These are phyloP conservation scores for Bryoglossum gracile DNA, from an alignment of 495 filamentous ascomycete genomes.

Conservation along the genomic window DNA sequence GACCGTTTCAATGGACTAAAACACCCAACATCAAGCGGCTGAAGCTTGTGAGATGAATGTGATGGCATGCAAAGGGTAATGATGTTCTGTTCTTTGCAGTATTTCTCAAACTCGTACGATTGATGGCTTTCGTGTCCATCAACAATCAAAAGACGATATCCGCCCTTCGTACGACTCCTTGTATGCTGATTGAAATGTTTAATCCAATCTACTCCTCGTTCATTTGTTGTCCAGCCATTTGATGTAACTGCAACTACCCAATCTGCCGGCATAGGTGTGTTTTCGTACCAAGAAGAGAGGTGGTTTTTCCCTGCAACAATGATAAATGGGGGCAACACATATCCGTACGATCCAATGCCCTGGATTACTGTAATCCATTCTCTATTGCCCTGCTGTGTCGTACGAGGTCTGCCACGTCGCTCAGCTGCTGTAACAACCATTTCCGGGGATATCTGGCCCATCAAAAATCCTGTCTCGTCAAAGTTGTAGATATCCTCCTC, in stretches of 20 bases:
- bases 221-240: conserved; percentile 27
- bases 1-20: conserved; percentile 23
- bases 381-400: conserved; percentile 32
- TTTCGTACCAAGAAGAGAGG: conserved; percentile 25
- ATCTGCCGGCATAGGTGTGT: too few species aligned
- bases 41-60: conserved; percentile 26
- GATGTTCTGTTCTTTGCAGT: conserved; percentile 25
- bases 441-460: conserved; percentile 28
- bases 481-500: conserved; percentile 41
- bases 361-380: conserved; percentile 36
- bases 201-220: conserved; percentile 22
- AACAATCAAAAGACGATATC: conserved; percentile 28
- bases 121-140: conserved; percentile 21
- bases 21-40: conserved; percentile 26
- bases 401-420: conserved; percentile 13
- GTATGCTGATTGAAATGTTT: conserved; percentile 25
- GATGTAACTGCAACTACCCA: conserved; percentile 27
- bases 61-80: conserved; percentile 27
- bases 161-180: conserved; percentile 4
- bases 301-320: conserved; percentile 28
- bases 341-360: conserved; percentile 26
- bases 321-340: conserved; percentile 30
- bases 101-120: conserved; percentile 24
- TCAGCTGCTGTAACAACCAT: conserved; percentile 30
- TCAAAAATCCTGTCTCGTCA: conserved; percentile 32